phyloP scores from a whole-genome alignment of 2,329 filamentous ascomycete species.

The Penicillium capsulatum region DNA sequence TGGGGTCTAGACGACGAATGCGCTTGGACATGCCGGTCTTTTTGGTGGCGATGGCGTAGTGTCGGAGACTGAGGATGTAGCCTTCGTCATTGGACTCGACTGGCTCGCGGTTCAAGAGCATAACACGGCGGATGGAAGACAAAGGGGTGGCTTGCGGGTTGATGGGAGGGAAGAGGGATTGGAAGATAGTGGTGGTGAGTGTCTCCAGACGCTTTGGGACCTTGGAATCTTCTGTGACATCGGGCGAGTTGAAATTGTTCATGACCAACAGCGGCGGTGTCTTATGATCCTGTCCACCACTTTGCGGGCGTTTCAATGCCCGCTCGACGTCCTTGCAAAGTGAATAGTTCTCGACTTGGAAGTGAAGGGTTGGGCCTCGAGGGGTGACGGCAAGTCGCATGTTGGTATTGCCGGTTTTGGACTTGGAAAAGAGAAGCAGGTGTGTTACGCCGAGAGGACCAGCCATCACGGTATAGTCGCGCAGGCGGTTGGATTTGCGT shows the following conservation, averaged over 20 bases:
- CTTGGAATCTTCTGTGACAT: conserved; percentile 52
- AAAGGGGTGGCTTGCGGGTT: conserved; percentile 86
- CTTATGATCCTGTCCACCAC: conserved; percentile 77
- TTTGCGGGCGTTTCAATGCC: conserved; percentile 76
- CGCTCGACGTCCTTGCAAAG: conserved; percentile 85
- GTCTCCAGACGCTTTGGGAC: conserved; percentile 94
- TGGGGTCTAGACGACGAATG: conserved; percentile 76
- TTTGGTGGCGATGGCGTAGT: conserved; percentile 93
- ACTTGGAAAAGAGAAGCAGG: conserved; percentile 87
- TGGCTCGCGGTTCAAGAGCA: conserved; percentile 79
- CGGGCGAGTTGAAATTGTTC: conserved; percentile 85
- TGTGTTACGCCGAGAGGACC: conserved; percentile 91
- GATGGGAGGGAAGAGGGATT: conserved; percentile 92
- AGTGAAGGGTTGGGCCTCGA: conserved; percentile 86
- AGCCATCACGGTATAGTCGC: conserved; percentile 93
- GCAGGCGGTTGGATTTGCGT: conserved; percentile 77
- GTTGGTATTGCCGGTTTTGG: conserved; percentile 85
- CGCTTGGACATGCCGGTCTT: conserved; percentile 78
- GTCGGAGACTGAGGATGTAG: conserved; percentile 81
- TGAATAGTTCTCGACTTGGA: conserved; percentile 91
- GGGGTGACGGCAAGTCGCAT: conserved; percentile 82
- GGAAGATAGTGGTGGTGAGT: conserved; percentile 88
- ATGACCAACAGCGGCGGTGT: conserved; percentile 89
- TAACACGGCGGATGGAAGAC: conserved; percentile 84
- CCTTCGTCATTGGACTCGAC: conserved; percentile 49